Base-by-base conservation (phyloP, 78 protist genomes). In the Planoprotostelium fungivorum region DNA sequence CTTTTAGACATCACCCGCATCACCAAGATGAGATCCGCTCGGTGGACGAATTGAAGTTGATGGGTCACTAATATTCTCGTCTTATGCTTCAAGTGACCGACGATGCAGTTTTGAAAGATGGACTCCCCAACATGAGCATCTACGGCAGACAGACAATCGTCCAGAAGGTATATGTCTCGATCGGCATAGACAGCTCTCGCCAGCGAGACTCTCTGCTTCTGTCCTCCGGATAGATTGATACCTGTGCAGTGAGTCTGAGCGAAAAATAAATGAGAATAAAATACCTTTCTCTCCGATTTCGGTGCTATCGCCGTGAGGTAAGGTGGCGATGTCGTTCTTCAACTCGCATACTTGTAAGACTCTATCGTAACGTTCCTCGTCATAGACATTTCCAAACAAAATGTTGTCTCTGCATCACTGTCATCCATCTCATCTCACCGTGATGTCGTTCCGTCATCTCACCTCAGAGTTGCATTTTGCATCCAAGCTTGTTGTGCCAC, bases 241-340 rank as follows among this genome's bases (percentile, higher is more conserved):
- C 73, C 73, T 51, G 73, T 51, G 73, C 16, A 25, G 73, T 51
- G 31, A 51, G 16, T 25, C 16, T 51, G 73, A 25, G 73, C 5
- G 16, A 51, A 51, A 51, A 51, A 16, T 5, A 51, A 51, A 51
- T 16, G 31, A 5, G 73, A 51, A 51, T n/a, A n/a, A n/a, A n/a
- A 99, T 86, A 34, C 99, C 99, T 34, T 89, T 89, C 92, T 98
- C 99, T n/a, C 99, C 99, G 73, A 99, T 97, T 90, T 94, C 97
- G 29, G 99, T 96, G 89, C 35, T 63, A 89, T 98, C 98, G 36
- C 99, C 99, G 28, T 89, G 90, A 10, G 95, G 93, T 36, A 97
- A 63, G 35, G 37, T n/a, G 25, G 38, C 87, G 29, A 98, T 83
- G 86, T 98, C 99, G 1, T 92, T 87, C 0, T 1, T 1, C 29